These are phyloP conservation scores for Brassica nigra DNA, from an alignment of 345 rosid genomes.

Conservation along the genomic window DNA sequence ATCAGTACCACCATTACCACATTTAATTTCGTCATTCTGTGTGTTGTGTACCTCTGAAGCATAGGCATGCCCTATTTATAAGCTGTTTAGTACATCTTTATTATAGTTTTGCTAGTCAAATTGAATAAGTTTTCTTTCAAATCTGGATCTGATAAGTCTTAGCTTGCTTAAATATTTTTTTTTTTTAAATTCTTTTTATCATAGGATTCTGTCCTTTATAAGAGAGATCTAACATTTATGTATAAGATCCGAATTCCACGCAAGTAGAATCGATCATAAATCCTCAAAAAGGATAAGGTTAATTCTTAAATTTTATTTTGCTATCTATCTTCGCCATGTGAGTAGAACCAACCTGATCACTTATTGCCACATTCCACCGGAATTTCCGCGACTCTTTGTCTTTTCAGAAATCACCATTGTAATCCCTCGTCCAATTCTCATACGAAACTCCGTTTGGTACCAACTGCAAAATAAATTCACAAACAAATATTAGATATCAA, in stretches of 20 bases:
- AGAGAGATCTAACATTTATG: not conserved
- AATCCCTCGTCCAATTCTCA: too few species aligned
- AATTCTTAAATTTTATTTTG: not conserved
- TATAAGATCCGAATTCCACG: not conserved
- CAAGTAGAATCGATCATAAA: not conserved
- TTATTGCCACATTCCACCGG: not conserved
- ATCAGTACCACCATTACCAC: slow-evolving; percentile 1
- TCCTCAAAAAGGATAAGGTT: not conserved
- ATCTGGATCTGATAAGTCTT: slow-evolving; percentile 1
- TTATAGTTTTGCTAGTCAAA: not conserved
- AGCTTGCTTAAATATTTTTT: not conserved
- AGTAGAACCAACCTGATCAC: not conserved
- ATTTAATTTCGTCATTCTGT: slow-evolving; percentile 5
- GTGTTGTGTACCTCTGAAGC: not conserved
- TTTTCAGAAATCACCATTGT: too few species aligned
- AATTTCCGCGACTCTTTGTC: not conserved
- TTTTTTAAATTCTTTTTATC: not conserved
- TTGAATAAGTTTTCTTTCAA: not conserved
- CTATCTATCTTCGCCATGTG: not conserved
- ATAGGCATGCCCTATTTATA: slow-evolving; percentile 5
- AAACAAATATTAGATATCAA: not conserved
- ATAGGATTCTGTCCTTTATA: not conserved
- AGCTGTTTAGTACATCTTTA: not conserved
- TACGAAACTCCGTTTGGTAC: too few species aligned
- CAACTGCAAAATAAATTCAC: not conserved